Evolutionary conservation across 2,329 filamentous ascomycete species (phyloP).

Genomic region (Lecanicillium sp.): DNA sequence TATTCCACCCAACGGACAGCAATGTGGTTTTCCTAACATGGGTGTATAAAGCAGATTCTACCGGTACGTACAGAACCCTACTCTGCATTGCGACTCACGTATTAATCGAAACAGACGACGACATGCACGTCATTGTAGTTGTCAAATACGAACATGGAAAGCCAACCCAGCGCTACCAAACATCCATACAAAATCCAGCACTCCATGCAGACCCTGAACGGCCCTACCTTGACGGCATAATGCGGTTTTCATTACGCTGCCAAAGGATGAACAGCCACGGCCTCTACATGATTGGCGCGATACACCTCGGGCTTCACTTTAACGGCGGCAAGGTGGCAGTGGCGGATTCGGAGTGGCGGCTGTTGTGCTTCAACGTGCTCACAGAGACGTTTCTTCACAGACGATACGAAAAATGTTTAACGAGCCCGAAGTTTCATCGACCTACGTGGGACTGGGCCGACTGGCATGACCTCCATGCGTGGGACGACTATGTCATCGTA

Average conservation of each 20-base stretch:
- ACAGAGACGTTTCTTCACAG: conserved; percentile 3
- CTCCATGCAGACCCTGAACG: not conserved
- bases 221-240: conserved; percentile 2
- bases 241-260: conserved; percentile 7
- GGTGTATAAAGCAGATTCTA: conserved; percentile 1
- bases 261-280: conserved; percentile 7
- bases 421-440: conserved; percentile 5
- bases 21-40: conserved; percentile 1
- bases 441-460: conserved; percentile 9
- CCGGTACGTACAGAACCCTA: not conserved
- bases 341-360: conserved; percentile 2
- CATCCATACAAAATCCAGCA: conserved; percentile 2
- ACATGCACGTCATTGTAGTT: conserved; percentile 5
- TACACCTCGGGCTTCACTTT: conserved; percentile 3
- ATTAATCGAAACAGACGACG: not conserved
- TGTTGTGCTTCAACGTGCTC: conserved; percentile 8
- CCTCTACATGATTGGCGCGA: conserved; percentile 6
- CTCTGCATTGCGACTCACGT: no score
- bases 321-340: conserved; percentile 1
- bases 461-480: conserved; percentile 7
- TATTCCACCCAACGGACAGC: conserved; percentile 3
- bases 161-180: conserved; percentile 3
- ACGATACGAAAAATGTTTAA: conserved; percentile 5
- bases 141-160: conserved; percentile 4
- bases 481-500: conserved; percentile 9